Evolutionary conservation across 2,329 filamentous ascomycete genomes (phyloP).

Genomic region (Ascochyta fabae): DNA sequence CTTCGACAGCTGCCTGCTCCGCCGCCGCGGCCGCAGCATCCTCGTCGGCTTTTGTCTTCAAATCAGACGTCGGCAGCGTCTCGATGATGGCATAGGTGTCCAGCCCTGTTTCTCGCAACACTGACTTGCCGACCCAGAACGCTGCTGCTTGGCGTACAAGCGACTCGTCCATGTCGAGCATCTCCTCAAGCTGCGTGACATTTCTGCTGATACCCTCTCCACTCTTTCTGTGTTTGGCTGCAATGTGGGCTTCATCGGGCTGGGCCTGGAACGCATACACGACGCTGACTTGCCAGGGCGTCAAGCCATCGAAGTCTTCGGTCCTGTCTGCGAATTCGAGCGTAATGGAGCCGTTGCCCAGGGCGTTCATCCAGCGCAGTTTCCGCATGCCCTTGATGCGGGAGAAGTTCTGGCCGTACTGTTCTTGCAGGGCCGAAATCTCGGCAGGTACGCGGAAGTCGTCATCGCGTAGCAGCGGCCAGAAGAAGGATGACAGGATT

Average conservation of each 20-base stretch:
- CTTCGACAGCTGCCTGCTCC: constrained; percentile 45
- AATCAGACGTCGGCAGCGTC: constrained; percentile 39
- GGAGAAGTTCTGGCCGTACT: constrained; percentile 79
- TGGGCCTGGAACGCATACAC: constrained; percentile 78
- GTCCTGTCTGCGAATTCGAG: constrained; percentile 83
- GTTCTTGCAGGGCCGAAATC: constrained; percentile 67
- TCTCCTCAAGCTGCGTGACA: constrained; percentile 55
- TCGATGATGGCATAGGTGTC: constrained; percentile 74
- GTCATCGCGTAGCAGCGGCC: constrained; percentile 80
- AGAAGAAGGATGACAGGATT: constrained; percentile 90
- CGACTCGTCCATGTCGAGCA: constrained; percentile 75
- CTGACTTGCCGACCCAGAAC: constrained; percentile 74
- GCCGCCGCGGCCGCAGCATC: constrained; percentile 48
- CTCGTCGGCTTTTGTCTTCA: constrained; percentile 31
- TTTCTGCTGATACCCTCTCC: constrained; percentile 48
- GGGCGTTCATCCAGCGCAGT: constrained; percentile 83
- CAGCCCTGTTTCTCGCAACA: constrained; percentile 60
- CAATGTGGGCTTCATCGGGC: constrained; percentile 39
- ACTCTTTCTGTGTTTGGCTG: constrained; percentile 22
- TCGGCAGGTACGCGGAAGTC: constrained; percentile 68
- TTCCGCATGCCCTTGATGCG: constrained; percentile 82
- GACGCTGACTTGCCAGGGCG: constrained; percentile 86
- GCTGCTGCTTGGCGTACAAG: constrained; percentile 70
- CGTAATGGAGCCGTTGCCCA: constrained; percentile 81
- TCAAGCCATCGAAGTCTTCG: constrained; percentile 74